A percentile compares a stretch with the other conserved stretches of the same genome.
Evolutionary conservation across 1,284 basidiomycete species (phyloP).

Genomic region (Tilletia walkeri): DNA sequence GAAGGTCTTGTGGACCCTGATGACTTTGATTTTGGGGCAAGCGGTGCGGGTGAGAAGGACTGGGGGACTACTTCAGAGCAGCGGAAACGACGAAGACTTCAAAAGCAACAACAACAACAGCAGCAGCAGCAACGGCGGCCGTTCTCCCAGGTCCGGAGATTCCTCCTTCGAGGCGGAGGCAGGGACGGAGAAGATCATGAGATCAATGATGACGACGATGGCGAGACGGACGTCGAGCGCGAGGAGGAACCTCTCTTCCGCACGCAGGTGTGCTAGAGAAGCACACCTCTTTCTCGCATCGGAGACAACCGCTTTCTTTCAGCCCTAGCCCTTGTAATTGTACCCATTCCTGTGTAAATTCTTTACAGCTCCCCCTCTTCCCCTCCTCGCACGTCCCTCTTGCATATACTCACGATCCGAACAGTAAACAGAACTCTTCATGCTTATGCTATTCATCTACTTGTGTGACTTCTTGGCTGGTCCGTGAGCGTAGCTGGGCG

Average conservation of each 20-base stretch:
- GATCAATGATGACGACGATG: background rate
- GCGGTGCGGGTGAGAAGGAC: background rate
- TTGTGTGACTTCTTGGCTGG: no score
- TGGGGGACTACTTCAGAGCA: background rate
- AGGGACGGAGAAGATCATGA: background rate
- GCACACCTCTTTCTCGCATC: background rate
- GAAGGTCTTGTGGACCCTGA: background rate
- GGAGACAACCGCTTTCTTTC: no score
- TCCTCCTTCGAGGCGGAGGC: background rate
- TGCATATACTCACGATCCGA: no score
- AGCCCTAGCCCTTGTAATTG: background rate
- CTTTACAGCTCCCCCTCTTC: background rate
- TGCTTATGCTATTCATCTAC: no score
- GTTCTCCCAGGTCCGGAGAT: background rate
- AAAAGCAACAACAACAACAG: background rate
- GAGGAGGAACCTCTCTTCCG: background rate
- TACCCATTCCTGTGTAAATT: background rate
- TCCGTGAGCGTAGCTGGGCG: no score
- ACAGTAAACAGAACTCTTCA: no score
- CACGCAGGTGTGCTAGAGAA: background rate
- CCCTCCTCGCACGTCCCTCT: background rate
- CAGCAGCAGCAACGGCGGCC: background rate
- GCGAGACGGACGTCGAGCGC: constrained; percentile 5
- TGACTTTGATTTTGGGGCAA: background rate
- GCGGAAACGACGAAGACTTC: background rate